Evolutionary conservation across 805 yeast genomes (phyloP).

Genomic region (Barnettozyma botsteinii): DNA sequence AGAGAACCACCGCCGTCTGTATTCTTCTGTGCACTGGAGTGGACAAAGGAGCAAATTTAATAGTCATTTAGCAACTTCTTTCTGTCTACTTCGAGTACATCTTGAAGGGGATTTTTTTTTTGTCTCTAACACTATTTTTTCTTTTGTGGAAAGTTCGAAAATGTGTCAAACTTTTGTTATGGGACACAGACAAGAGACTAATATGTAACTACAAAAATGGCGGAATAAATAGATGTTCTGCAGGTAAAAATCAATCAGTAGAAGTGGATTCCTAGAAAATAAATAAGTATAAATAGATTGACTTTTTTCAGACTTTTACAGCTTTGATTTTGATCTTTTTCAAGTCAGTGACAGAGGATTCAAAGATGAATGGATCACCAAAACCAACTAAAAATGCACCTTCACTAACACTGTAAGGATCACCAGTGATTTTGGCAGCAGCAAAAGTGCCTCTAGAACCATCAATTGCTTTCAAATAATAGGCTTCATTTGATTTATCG

Average conservation of each 20-base stretch:
- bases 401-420: conserved; percentile 38
- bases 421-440: conserved; percentile 39
- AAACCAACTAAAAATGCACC: conserved; percentile 24
- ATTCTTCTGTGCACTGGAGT: conserved; percentile 53
- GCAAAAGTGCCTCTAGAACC: conserved; percentile 26
- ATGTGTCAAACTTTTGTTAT: too few species aligned
- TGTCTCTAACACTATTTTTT: too few species aligned
- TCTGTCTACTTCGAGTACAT: too few species aligned
- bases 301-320: background rate
- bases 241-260: too few species aligned
- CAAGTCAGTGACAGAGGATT: background rate
- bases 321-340: background rate
- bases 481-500: conserved; percentile 11
- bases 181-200: too few species aligned
- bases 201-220: too few species aligned
- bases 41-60: conserved; percentile 43
- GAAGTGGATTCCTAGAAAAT: too few species aligned
- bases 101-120: too few species aligned
- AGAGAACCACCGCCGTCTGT: conserved; percentile 62
- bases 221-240: too few species aligned
- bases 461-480: conserved; percentile 27
- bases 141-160: too few species aligned
- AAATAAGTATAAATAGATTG: too few species aligned
- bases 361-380: conserved; percentile 1
- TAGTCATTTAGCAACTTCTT: too few species aligned